Base-by-base conservation (phyloP, 2,329 filamentous ascomycete genomes). In the Colletotrichum viniferum region DNA sequence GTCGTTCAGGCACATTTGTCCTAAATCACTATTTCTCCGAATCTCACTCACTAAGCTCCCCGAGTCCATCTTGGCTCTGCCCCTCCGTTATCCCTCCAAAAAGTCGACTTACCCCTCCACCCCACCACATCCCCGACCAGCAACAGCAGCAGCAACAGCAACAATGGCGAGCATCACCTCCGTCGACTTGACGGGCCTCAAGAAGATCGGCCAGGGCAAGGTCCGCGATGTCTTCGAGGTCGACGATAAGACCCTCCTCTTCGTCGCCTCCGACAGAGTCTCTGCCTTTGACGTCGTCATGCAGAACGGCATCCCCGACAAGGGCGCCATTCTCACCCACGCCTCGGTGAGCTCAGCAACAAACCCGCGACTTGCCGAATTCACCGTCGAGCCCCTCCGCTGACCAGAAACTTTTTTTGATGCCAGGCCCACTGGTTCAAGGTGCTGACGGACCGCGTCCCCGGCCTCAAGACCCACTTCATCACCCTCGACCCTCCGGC, bases 201-300 rank as follows among this genome's bases (percentile, higher is more conserved):
- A 77, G 69, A 77, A 73, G 69, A 69, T 82, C 64, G 81, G 81
- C 48, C 82, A 83, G 43, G 87, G 89, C 79, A 97, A 97, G 86
- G 95, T 97, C 30, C 92, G 95, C 81, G 94, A 97, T 81, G 90
- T 97, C 48, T 98, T 95, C 84, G 88, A 91, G 76, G 87, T 97
- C 69, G 91, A 95, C 82, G 87, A 91, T 72, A 86, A 90, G 72
- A 94, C 91, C 4, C 90, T 98, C 6, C 92, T 98, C 72, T 96
- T 98, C 82, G 92, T 96, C 71, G 94, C 95, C 28, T 94, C 95
- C 16, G 96, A 98, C 86, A 94, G 97, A 79, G 97, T 98, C 83
- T 98, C 95, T 28, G 97, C 97, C 71, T 98, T 96, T 88, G 96
- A 98, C 89, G 95, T 97, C 79, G 92, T 98, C 79, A 92, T 98